A percentile compares a stretch with the other conserved stretches of the same genome.
Conservation (phyloP, 2,329 filamentous ascomycete species). For the Xylogone sp. region DNA sequence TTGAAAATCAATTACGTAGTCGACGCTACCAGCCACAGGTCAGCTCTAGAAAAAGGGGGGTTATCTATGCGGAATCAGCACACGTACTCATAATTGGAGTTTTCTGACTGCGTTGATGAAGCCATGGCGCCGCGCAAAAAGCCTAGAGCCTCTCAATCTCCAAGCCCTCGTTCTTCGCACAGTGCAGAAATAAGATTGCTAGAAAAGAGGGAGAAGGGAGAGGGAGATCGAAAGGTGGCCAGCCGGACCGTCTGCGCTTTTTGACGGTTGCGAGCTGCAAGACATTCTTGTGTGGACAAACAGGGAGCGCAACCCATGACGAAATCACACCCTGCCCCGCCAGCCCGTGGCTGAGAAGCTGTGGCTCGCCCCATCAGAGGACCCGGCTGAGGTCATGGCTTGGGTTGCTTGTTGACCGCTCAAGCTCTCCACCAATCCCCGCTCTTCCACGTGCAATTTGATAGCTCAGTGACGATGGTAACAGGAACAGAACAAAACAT, state of each 20-base stretch:
- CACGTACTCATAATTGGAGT: slow-evolving; percentile 40
- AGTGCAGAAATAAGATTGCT: neutral
- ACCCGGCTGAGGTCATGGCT: neutral
- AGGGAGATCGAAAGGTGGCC: neutral
- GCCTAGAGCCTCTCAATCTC: slow-evolving; percentile 7
- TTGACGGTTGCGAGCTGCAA: no score
- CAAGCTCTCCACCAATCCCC: no score
- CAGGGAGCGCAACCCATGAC: neutral
- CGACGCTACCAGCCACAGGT: slow-evolving; percentile 51
- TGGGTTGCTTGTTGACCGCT: no score
- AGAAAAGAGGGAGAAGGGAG: neutral
- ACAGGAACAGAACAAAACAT: no score
- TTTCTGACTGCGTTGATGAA: slow-evolving; percentile 19
- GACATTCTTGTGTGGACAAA: no score
- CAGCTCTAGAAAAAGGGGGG: no score
- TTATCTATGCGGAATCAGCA: neutral
- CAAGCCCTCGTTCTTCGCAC: neutral
- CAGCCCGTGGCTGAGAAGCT: no score
- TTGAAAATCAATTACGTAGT: slow-evolving; percentile 82
- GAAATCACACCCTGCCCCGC: neutral
- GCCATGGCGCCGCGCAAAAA: slow-evolving; percentile 19
- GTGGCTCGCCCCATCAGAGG: no score
- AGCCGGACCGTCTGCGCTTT: neutral
- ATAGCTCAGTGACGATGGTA: no score
- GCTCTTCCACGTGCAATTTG: no score